A percentile compares a stretch with the other conserved stretches of the same genome.
These are phyloP conservation scores for Cardiosporidium cionae DNA, from an alignment of 169 alveolate genomes.

Conservation along the genomic window DNA sequence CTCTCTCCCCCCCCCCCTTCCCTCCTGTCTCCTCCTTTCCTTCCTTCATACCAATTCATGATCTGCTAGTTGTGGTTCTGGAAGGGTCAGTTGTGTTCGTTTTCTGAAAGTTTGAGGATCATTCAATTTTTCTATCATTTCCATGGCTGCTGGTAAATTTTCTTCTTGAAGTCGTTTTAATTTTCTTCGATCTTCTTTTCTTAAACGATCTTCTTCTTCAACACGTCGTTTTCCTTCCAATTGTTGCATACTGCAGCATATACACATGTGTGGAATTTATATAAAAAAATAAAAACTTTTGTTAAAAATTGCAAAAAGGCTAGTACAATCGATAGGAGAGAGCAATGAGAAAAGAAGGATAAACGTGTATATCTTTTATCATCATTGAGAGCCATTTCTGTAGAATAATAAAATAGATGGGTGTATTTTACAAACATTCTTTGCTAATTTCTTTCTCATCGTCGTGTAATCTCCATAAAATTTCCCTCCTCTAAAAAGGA, in stretches of 20 bases:
- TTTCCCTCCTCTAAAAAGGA: too few relatives aligned
- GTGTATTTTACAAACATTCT: too few relatives aligned
- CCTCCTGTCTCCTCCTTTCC: neutral
- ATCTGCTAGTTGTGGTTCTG: slow-evolving; percentile 33
- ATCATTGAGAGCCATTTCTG: too few relatives aligned
- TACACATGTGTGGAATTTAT: too few relatives aligned
- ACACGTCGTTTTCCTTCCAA: slow-evolving; percentile 82
- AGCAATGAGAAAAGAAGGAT: too few relatives aligned
- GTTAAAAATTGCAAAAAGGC: too few relatives aligned
- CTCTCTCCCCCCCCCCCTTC: neutral
- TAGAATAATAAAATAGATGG: too few relatives aligned
- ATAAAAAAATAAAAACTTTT: too few relatives aligned
- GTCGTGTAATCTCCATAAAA: too few relatives aligned
- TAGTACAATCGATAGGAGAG: too few relatives aligned
- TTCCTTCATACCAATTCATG: slow-evolving; percentile 12
- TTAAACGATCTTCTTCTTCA: slow-evolving; percentile 74
- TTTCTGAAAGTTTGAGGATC: slow-evolving; percentile 25
- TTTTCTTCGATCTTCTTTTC: slow-evolving; percentile 80
- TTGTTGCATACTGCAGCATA: slow-evolving; percentile 55
- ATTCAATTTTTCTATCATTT: slow-evolving; percentile 68
- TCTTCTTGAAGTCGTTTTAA: slow-evolving; percentile 81
- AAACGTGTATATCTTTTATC: too few relatives aligned
- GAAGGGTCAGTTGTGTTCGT: slow-evolving; percentile 25
- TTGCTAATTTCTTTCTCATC: too few relatives aligned
- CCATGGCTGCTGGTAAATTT: slow-evolving; percentile 80